Evolutionary conservation across 2,329 filamentous ascomycete genomes (phyloP).

Genomic region (Boeremia exigua): DNA sequence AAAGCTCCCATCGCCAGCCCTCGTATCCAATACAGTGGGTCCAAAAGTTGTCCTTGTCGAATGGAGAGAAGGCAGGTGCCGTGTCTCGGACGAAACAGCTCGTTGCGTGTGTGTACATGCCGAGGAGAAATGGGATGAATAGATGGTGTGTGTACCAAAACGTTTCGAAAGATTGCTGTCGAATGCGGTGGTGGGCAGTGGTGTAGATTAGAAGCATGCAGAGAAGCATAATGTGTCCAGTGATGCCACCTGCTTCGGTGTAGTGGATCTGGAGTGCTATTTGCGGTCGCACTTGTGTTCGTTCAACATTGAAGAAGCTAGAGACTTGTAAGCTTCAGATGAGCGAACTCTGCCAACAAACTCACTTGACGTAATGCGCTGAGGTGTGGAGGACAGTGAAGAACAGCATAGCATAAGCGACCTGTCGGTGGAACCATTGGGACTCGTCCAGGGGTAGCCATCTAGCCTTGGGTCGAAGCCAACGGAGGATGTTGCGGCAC

Average conservation of each 20-base stretch:
- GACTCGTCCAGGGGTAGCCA: constrained; percentile 96
- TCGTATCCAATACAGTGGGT: constrained; percentile 91
- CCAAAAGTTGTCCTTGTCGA: constrained; percentile 85
- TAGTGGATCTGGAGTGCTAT: constrained; percentile 92
- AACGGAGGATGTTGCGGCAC: constrained; percentile 87
- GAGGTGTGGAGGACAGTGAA: constrained; percentile 79
- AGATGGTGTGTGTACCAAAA: constrained; percentile 99
- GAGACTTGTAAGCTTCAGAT: background rate
- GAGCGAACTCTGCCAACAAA: background rate
- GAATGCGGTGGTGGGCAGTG: constrained; percentile 88
- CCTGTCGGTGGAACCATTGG: constrained; percentile 94
- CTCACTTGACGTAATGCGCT: constrained; percentile 92
- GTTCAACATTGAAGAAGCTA: constrained; percentile 95
- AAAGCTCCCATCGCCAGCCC: constrained; percentile 96
- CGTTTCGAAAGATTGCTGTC: constrained; percentile 95
- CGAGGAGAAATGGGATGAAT: constrained; percentile 95
- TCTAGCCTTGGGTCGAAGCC: constrained; percentile 82
- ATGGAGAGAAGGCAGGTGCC: constrained; percentile 74
- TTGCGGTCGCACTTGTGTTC: constrained; percentile 77
- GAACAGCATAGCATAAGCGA: constrained; percentile 85
- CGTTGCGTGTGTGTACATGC: constrained; percentile 92
- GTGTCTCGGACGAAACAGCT: constrained; percentile 96
- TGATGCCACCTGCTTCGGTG: constrained; percentile 84
- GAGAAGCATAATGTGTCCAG: constrained; percentile 96
- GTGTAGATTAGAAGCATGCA: constrained; percentile 99